These are phyloP conservation scores for Calamus simplicifolius DNA, from an alignment of 176 grass and related monocot species.

Conservation along the genomic window DNA sequence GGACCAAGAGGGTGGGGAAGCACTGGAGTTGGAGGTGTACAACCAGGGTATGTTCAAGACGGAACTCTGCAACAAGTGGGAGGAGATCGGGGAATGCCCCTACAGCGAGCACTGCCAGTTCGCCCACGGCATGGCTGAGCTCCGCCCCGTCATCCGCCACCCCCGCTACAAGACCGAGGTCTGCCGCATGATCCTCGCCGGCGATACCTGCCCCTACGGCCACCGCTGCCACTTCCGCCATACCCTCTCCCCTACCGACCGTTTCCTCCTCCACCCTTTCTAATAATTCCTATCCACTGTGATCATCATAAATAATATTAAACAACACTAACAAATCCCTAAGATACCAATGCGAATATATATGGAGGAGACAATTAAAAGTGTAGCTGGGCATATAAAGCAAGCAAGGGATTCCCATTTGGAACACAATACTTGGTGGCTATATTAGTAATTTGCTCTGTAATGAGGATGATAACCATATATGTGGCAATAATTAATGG, in stretches of 20 bases:
- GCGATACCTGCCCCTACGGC: conserved; percentile 76
- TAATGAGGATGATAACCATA: no score
- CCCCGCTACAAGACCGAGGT: conserved; percentile 95
- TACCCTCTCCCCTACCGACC: conserved; percentile 65
- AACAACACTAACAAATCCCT: no score
- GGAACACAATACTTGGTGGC: no score
- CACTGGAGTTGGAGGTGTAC: conserved; percentile 84
- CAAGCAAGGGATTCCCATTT: no score
- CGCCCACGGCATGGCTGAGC: conserved; percentile 89
- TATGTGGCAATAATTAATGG: no score
- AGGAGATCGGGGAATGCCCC: conserved; percentile 74
- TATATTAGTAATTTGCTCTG: no score
- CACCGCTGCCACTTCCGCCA: conserved; percentile 99
- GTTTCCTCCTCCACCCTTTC: conserved; percentile 33
- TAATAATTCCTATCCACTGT: neutral
- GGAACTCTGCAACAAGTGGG: conserved; percentile 99
- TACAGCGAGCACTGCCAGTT: conserved; percentile 92
- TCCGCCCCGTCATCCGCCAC: conserved; percentile 93
- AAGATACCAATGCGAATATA: no score
- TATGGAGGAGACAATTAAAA: no score
- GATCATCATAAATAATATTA: no score
- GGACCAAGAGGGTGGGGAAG: neutral
- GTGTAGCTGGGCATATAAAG: no score
- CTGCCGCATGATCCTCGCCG: conserved; percentile 94
- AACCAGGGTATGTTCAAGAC: conserved; percentile 98